Percentiles rank a stretch among this genome's conserved stretches.
These are phyloP conservation scores for Penicillium sp. DNA, from an alignment of 2,329 filamentous ascomycete species.

Conservation along the genomic window DNA sequence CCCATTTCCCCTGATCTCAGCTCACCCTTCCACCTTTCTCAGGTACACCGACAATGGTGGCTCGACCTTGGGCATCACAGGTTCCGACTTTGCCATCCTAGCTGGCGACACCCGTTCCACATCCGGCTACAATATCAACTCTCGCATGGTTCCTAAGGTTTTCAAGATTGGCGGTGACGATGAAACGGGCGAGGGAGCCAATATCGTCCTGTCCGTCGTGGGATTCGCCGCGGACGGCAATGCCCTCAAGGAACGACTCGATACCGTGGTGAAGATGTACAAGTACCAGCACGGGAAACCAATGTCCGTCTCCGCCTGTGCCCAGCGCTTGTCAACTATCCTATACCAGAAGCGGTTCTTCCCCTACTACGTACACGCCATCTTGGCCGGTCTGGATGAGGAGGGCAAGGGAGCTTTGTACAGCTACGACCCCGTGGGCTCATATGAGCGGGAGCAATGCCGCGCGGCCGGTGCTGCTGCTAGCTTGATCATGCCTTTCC, in stretches of 20 bases:
- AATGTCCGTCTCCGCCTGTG: slow-evolving; percentile 92
- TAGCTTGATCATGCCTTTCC: slow-evolving; percentile 96
- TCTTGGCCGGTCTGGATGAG: slow-evolving; percentile 91
- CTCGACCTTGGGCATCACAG: slow-evolving; percentile 91
- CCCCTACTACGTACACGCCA: slow-evolving; percentile 96
- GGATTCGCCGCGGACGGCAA: slow-evolving; percentile 95
- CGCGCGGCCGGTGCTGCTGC: slow-evolving; percentile 89
- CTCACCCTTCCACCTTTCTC: slow-evolving; percentile 17
- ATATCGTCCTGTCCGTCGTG: slow-evolving; percentile 88
- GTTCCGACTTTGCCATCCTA: slow-evolving; percentile 92
- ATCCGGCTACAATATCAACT: slow-evolving; percentile 98
- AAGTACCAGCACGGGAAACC: slow-evolving; percentile 96
- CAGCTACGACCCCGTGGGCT: slow-evolving; percentile 96
- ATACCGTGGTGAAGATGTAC: slow-evolving; percentile 98
- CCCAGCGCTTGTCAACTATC: slow-evolving; percentile 91
- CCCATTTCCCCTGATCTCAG: not conserved
- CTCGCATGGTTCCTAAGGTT: slow-evolving; percentile 89
- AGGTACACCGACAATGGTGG: slow-evolving; percentile 96
- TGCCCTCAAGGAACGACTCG: slow-evolving; percentile 89
- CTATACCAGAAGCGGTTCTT: slow-evolving; percentile 98
- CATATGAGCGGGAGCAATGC: slow-evolving; percentile 96
- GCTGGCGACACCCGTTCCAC: slow-evolving; percentile 96
- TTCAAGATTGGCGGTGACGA: slow-evolving; percentile 96
- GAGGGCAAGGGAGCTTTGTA: slow-evolving; percentile 92
- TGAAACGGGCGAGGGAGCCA: slow-evolving; percentile 78